Evolutionary conservation across 2,329 filamentous ascomycete species (phyloP).

Genomic region (Aurifilum marmelostoma): DNA sequence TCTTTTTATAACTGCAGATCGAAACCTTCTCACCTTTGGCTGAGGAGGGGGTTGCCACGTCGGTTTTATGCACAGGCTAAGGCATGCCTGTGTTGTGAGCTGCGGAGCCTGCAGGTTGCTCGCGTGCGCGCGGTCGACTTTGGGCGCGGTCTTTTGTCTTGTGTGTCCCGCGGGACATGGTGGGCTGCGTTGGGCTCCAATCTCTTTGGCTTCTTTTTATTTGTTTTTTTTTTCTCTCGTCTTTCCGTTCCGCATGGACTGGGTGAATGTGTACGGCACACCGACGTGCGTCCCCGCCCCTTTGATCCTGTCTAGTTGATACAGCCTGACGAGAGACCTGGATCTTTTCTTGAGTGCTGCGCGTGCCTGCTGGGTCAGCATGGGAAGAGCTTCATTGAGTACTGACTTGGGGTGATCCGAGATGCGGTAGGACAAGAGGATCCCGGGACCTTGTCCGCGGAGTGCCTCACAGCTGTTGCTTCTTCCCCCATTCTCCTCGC

Average conservation of each 20-base stretch:
- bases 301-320: neutral
- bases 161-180: no score
- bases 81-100: neutral
- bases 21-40: neutral
- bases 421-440: no score
- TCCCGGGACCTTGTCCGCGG: no score
- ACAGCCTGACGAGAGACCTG: neutral
- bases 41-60: neutral
- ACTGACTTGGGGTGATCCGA: no score
- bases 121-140: slow-evolving; percentile 10
- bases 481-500: no score
- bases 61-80: neutral
- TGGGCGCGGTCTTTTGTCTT: neutral
- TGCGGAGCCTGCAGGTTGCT: slow-evolving; percentile 7
- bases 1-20: neutral
- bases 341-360: no score
- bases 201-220: neutral
- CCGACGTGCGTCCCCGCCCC: no score
- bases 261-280: neutral
- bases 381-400: neutral
- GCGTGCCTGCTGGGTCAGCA: neutral
- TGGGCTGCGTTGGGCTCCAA: neutral
- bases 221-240: no score
- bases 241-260: neutral
- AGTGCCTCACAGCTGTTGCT: no score